Percentiles rank a stretch among this genome's conserved stretches.
Evolutionary conservation across 768 basidiomycete species (phyloP).

Genomic region (Rhizopogon vulgaris): DNA sequence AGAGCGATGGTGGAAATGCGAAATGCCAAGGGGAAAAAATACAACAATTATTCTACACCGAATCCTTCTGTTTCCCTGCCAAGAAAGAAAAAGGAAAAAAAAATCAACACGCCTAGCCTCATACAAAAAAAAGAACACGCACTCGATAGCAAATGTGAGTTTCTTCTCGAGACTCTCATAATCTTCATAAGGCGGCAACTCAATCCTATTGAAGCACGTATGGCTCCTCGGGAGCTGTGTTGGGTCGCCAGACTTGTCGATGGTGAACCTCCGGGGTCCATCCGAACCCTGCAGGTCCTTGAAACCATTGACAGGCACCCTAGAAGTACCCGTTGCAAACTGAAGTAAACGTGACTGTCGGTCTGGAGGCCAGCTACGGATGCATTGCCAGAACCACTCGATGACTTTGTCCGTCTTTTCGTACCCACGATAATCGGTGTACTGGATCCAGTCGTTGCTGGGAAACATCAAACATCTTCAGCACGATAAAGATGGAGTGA

Average conservation of each 20-base stretch:
- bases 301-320: slow-evolving; percentile 88
- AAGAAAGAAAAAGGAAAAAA: neutral
- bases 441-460: slow-evolving; percentile 89
- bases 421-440: slow-evolving; percentile 88
- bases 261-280: slow-evolving; percentile 88
- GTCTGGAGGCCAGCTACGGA: slow-evolving; percentile 86
- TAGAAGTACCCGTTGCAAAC: slow-evolving; percentile 84
- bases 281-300: slow-evolving; percentile 93
- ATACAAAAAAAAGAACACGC: slow-evolving; percentile 21
- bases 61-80: slow-evolving; percentile 74
- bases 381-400: slow-evolving; percentile 94
- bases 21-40: neutral
- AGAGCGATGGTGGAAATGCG: neutral
- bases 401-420: slow-evolving; percentile 84
- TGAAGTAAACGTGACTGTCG: slow-evolving; percentile 82
- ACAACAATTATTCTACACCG: slow-evolving; percentile 44
- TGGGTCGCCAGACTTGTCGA: slow-evolving; percentile 91
- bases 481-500: neutral
- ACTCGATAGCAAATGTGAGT: slow-evolving; percentile 80
- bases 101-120: slow-evolving; percentile 5
- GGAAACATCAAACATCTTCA: slow-evolving; percentile 1
- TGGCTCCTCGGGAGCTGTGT: slow-evolving; percentile 84
- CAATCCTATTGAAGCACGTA: slow-evolving; percentile 89
- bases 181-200: slow-evolving; percentile 85
- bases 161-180: slow-evolving; percentile 85